These are phyloP conservation scores for Exophiala mesophila DNA, from an alignment of 2,329 filamentous ascomycete species.

Conservation along the genomic window DNA sequence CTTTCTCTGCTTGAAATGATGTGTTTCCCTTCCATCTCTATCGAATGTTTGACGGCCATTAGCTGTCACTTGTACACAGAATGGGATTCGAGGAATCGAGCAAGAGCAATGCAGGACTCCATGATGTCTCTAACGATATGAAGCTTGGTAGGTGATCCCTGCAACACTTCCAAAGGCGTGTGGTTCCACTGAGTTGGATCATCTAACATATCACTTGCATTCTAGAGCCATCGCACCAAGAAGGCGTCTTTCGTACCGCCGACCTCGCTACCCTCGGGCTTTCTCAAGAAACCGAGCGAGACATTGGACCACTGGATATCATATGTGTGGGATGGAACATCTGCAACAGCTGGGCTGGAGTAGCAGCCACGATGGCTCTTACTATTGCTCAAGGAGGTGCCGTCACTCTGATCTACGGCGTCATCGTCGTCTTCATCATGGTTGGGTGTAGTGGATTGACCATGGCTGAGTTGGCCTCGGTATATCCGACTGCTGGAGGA, in stretches of 20 bases:
- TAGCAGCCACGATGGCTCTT: conserved; percentile 25
- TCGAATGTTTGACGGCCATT: too few relatives aligned
- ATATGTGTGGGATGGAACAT: conserved; percentile 27
- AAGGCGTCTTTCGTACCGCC: conserved; percentile 9
- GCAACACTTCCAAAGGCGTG: too few relatives aligned
- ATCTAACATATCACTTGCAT: too few relatives aligned
- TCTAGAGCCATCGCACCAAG: background rate
- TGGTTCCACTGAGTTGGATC: too few relatives aligned
- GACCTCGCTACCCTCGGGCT: conserved; percentile 10
- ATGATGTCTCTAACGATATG: background rate
- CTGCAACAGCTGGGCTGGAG: conserved; percentile 28
- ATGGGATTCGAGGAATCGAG: too few relatives aligned
- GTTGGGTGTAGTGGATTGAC: conserved; percentile 28
- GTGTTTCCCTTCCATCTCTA: too few relatives aligned
- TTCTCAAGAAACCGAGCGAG: conserved; percentile 9
- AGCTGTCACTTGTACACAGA: too few relatives aligned
- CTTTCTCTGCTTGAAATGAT: too few relatives aligned
- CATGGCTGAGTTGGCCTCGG: conserved; percentile 36
- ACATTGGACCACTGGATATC: conserved; percentile 21
- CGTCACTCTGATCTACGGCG: conserved; percentile 31
- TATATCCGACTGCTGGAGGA: conserved; percentile 37
- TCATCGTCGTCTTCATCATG: conserved; percentile 28
- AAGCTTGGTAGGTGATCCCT: background rate
- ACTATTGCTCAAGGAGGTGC: conserved; percentile 26
- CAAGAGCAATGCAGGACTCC: background rate